Evolutionary conservation across 2,329 filamentous ascomycete species (phyloP), one percentile per base, ranked within the genome.

Genomic region (Fusarium drepaniforme): DNA sequence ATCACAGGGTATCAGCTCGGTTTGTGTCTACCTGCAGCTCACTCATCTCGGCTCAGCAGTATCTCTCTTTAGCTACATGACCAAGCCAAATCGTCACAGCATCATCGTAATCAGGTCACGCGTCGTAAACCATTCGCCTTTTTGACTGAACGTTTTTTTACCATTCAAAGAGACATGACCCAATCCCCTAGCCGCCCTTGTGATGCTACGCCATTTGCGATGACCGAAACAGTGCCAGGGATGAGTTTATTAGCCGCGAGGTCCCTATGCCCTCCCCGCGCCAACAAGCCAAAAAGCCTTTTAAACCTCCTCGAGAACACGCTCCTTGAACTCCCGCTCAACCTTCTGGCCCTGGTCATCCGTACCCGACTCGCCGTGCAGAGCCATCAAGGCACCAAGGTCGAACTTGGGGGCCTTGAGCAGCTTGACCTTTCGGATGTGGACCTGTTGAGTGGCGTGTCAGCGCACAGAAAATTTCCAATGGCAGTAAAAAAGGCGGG

Each of bases 391-490:
- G 82, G 94, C 93, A 88, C 97, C 97, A 79, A 99, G 93, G 85
- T 99, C 97, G 90, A 99, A 98, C 92, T 99, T 99, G 85, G 97
- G 97, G 79, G 93, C 88, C 93, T 99, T 99, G 82, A 99, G 91
- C 81, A 99, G 94, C 93, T 99, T 99, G 84, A 99, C 96, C 93
- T 99, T 99, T 88, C 97, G 96, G 88, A 99, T 98, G 91, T 99
- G 97, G 84, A 98, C 96, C 96, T 98, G 81, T 12, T 75, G 44
- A 62, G 16, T 9, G 69, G 18, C 15, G 23, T n/a, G 42, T 76
- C 62, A 75, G 67, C 30, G 51, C 37, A 37, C 18, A 4, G 15
- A 33, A 6, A 38, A 40, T 23, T 38, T 37, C 18, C 5, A 8
- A 38, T 49, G 30, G 28, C 23, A 16, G 28, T 15, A 9, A 16